Percentiles rank a stretch among this genome's conserved stretches.
phyloP scores from a whole-genome alignment of 306 rosid genomes.

The Canavalia gladiata region DNA sequence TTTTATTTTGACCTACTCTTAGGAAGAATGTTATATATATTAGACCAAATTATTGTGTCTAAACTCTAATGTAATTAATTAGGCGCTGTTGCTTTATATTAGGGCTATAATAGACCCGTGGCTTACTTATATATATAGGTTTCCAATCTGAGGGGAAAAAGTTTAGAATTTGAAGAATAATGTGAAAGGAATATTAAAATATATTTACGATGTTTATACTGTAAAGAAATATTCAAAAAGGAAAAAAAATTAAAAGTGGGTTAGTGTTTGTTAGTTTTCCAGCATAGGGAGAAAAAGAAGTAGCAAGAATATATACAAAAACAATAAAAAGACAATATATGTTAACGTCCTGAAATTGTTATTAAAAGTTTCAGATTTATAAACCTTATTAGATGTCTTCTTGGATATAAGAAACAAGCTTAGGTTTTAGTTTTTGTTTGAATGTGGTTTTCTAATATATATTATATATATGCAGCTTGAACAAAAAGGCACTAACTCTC shows the following conservation, averaged over 20 bases:
- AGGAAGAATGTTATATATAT: constrained; percentile 36
- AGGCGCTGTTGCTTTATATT: constrained; percentile 39
- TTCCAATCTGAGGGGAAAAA: constrained; percentile 10
- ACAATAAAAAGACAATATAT: neutral
- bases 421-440: constrained; percentile 27
- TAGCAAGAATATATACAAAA: neutral
- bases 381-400: neutral
- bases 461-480: constrained; percentile 16
- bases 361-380: neutral
- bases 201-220: neutral
- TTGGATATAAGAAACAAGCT: constrained; percentile 12
- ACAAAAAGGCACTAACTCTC: constrained; percentile 16
- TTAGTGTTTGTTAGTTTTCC: neutral
- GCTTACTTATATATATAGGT: constrained; percentile 16
- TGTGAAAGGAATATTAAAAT: constrained; percentile 5
- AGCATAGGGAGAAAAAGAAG: neutral
- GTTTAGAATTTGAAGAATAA: constrained; percentile 12
- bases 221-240: neutral
- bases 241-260: neutral
- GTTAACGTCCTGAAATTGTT: neutral
- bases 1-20: constrained; percentile 49
- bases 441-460: constrained; percentile 1
- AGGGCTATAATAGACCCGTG: constrained; percentile 44
- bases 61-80: constrained; percentile 47
- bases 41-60: constrained; percentile 56